Base-by-base conservation (phyloP, 805 yeast genomes). In the Candida easanensis region DNA sequence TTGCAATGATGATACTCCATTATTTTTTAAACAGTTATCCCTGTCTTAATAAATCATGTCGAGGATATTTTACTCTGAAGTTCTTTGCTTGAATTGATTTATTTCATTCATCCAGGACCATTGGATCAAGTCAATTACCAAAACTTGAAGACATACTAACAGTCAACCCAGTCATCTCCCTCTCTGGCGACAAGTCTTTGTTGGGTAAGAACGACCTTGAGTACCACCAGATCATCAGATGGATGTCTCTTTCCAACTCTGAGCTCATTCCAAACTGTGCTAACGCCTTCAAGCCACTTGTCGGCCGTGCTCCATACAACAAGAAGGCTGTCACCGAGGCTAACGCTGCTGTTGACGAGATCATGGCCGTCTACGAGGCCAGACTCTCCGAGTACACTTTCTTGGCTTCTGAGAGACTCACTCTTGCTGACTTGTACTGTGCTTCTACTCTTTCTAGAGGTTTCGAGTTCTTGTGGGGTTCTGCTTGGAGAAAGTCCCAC, bases 31-130 rank as follows among this genome's bases (percentile, higher is more conserved):
- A 82, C 88, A 82, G 88, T 82, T 82, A 82, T 82, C 88, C 88
- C 88, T 82, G 88, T 82, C 88, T 82, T 81, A 82, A 82, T 65
- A 79, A 51, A 79, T 63, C 61, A 76, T 82, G 87, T 81, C 87
- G 87, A 82, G 83, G 72, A 65, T 66, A 51, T 66, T 53, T 47
- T 44, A 71, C 52, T 74, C 84, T 79, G 84, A 79, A 64, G 62
- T 36, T 25, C 22, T 3, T n/a, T 23, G 31, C 21, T 14, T 38
- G 36, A 22, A 15, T 20, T 9, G 30, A 26, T 10, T 26, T n/a
- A 26, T 11, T 26, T 26, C n/a, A 5, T 11, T 8, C 5, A 13
- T 26, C 10, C 10, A 22, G 25, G 10, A 22, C 10, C 7, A 8
- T 22, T 22, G 7, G 25, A 10, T 22, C 25, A 10, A 22, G 7